phyloP scores from a whole-genome alignment of 331 rosid genomes.

The Acacia concinna region DNA sequence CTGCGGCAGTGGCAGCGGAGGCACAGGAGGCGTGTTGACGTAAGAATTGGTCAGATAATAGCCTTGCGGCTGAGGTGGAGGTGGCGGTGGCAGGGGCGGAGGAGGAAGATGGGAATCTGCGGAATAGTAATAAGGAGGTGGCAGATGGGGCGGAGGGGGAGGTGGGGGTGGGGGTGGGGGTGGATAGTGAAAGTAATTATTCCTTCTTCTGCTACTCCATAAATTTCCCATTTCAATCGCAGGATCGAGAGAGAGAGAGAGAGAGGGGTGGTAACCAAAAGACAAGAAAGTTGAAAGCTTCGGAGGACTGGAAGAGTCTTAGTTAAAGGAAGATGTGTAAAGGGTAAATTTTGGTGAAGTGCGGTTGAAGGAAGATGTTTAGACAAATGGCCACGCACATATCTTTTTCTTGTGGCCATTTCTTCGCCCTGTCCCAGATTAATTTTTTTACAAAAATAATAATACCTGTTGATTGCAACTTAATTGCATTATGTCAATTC shows the following conservation, averaged over 20 bases:
- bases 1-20: constrained; percentile 20
- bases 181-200: constrained; percentile 15
- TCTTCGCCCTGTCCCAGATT: too few species aligned
- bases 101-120: constrained; percentile 10
- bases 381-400: too few species aligned
- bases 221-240: constrained; percentile 4
- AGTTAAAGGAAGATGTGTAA: background rate
- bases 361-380: background rate
- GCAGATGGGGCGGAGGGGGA: constrained; percentile 38
- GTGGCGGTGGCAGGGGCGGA: constrained; percentile 8
- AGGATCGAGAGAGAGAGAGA: background rate
- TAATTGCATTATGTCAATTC: background rate
- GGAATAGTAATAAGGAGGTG: constrained; percentile 24
- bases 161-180: constrained; percentile 31
- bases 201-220: constrained; percentile 5
- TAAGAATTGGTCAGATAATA: background rate
- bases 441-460: too few species aligned
- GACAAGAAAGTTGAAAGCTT: background rate
- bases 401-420: background rate
- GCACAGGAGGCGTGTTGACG: constrained; percentile 3
- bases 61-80: constrained; percentile 11
- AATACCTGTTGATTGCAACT: too few species aligned
- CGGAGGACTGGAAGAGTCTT: background rate
- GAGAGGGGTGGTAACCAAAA: background rate
- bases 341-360: background rate